A percentile compares a stretch with the other conserved stretches of the same genome.
phyloP scores from a whole-genome alignment of 257 asterid genomes.

The Gentiana dahurica region DNA sequence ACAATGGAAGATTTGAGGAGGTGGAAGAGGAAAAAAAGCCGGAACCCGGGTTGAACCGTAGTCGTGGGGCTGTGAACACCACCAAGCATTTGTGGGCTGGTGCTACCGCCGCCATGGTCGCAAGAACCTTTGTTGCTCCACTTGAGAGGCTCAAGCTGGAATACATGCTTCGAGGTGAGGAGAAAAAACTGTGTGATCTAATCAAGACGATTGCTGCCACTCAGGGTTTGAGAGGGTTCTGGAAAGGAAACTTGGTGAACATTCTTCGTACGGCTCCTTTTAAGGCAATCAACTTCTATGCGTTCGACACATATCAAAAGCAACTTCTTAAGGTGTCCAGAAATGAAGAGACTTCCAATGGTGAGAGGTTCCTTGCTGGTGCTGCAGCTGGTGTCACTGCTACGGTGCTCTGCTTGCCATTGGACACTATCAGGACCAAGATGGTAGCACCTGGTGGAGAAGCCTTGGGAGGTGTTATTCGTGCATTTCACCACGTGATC shows the following conservation, averaged over 20 bases:
- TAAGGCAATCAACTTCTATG: constrained; percentile 88
- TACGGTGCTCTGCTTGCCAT: constrained; percentile 88
- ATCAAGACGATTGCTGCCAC: constrained; percentile 63
- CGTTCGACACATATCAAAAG: constrained; percentile 86
- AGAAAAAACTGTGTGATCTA: constrained; percentile 48
- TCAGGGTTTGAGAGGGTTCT: constrained; percentile 92
- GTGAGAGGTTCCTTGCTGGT: constrained; percentile 83
- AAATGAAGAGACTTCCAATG: constrained; percentile 66
- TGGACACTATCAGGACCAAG: constrained; percentile 89
- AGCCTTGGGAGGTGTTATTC: constrained; percentile 78
- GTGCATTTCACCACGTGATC: constrained; percentile 80
- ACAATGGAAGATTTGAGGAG: constrained; percentile 1
- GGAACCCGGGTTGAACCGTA: constrained; percentile 20
- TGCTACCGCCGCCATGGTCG: constrained; percentile 89
- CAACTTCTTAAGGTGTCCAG: constrained; percentile 66
- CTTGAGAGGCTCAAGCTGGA: constrained; percentile 96
- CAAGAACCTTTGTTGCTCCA: constrained; percentile 94
- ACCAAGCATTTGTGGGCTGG: constrained; percentile 97
- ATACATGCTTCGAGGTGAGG: constrained; percentile 86
- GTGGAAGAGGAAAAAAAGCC: constrained; percentile 16
- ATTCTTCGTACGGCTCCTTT: constrained; percentile 96
- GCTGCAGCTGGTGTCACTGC: constrained; percentile 99
- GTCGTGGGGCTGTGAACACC: constrained; percentile 65
- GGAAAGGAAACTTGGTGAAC: constrained; percentile 95
- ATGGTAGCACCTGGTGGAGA: constrained; percentile 97